A percentile compares a stretch with the other conserved stretches of the same genome.
phyloP scores from a whole-genome alignment of 2,329 filamentous ascomycete species.

The Cladosporium sp. region DNA sequence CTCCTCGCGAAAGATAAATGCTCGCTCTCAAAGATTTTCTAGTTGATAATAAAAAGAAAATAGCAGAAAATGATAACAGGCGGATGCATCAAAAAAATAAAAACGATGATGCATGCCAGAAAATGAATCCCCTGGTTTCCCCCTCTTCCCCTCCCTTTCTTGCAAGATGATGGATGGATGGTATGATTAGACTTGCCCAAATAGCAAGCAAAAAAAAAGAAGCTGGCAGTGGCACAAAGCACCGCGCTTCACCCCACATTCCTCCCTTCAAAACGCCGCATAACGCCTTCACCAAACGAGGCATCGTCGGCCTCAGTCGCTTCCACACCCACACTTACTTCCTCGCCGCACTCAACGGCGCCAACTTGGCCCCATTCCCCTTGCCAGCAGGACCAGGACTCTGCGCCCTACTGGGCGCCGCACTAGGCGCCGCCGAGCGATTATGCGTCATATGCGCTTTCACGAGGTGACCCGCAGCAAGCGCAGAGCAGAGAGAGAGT shows the following conservation, averaged over 20 bases:
- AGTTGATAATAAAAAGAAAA: no score
- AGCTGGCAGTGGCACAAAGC: no score
- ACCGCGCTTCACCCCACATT: not conserved
- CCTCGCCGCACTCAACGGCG: no score
- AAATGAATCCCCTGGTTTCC: not conserved
- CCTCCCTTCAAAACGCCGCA: not conserved
- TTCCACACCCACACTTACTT: not conserved
- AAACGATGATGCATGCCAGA: no score
- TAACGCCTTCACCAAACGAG: no score
- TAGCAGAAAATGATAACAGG: not conserved
- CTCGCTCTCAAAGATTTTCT: not conserved
- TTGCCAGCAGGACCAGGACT: slow-evolving; percentile 9
- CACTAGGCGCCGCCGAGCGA: slow-evolving; percentile 69
- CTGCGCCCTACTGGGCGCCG: slow-evolving; percentile 35
- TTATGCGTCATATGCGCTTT: slow-evolving; percentile 96
- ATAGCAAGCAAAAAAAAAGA: no score
- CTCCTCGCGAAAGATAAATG: no score
- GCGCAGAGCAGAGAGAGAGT: slow-evolving; percentile 82
- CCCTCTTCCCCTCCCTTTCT: not conserved
- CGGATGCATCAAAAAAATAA: not conserved
- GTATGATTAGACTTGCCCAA: no score
- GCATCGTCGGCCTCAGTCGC: no score
- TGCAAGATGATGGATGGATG: no score
- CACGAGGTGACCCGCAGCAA: slow-evolving; percentile 91
- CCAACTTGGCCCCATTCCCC: not conserved